Conservation (phyloP, 2,329 filamentous ascomycete genomes). For the Colletotrichum plurivorum region DNA sequence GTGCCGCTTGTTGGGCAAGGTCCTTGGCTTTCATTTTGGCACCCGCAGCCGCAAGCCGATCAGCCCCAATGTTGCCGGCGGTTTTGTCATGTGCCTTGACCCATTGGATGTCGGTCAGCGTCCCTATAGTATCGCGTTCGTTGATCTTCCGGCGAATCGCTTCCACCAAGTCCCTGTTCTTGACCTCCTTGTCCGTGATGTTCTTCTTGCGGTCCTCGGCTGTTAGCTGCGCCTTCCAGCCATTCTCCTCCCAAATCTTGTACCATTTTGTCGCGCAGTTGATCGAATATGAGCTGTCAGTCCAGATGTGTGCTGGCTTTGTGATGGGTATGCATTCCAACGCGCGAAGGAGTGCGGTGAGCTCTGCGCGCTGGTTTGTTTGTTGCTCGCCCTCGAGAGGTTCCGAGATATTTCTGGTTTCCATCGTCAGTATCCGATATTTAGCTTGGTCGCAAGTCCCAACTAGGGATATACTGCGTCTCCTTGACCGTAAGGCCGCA, state of each 20-base stretch:
- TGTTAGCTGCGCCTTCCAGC: slow-evolving; percentile 77
- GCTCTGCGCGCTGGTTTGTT: slow-evolving; percentile 96
- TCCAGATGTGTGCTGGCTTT: slow-evolving; percentile 81
- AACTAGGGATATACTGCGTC: not conserved
- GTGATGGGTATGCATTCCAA: slow-evolving; percentile 80
- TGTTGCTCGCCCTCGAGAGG: slow-evolving; percentile 80
- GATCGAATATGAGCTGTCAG: slow-evolving; percentile 93
- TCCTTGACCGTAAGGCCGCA: not conserved
- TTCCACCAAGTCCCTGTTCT: not conserved
- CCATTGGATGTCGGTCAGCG: slow-evolving; percentile 83
- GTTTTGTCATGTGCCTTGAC: slow-evolving; percentile 87
- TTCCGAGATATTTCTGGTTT: slow-evolving; percentile 76
- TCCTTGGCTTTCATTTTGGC: slow-evolving; percentile 46
- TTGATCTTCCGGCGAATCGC: slow-evolving; percentile 66
- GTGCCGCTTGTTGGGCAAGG: no score
- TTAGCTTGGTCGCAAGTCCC: no score
- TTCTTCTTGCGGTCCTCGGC: slow-evolving; percentile 69
- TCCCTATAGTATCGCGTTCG: slow-evolving; percentile 72
- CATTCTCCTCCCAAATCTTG: slow-evolving; percentile 79
- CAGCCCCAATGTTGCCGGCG: slow-evolving; percentile 84
- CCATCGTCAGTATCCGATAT: not conserved
- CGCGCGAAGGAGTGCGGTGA: slow-evolving; percentile 88
- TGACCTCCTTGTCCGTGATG: slow-evolving; percentile 49
- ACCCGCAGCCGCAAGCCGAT: slow-evolving; percentile 77
- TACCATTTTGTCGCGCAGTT: slow-evolving; percentile 92